Base-by-base conservation (phyloP, 1,284 basidiomycete genomes). In the Cutaneotrichosporon curvatum region DNA sequence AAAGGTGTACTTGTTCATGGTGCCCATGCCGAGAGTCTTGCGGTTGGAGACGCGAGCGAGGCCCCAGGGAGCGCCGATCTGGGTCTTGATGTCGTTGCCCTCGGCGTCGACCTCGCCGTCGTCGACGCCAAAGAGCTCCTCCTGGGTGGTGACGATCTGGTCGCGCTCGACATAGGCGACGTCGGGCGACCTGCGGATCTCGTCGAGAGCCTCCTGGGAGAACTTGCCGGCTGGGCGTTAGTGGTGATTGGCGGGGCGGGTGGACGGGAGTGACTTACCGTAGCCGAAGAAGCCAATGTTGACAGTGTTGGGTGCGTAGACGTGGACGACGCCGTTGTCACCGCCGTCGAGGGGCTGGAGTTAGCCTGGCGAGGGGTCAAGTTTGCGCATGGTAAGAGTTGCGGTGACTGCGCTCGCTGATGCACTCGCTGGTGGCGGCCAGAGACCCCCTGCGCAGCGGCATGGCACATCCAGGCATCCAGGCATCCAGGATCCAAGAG, bases 41-140 rank as follows among this genome's bases (percentile, higher is more conserved):
- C 90, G 83, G 75, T 99, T 95, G 57, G 88, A 92, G 66, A 98
- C 81, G 50, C 95, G 87, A 39, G 94, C 92, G 34, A 99, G 83
- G 68, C 95, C 90, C 95, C 95, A 97, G 47, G 94, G 91, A 19
- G 94, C 88, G 25, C 77, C 73, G 49, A 74, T 82, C 79, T 96
- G 87, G 5, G 75, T 63, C n/a, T 57, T 52, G 48, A 74, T 61
- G 33, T 68, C 66, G 11, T 62, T 49, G 38, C 53, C 46, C 25
- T 46, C 44, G 28, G 44, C 51, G 34, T 48, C 25, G 25, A 32
- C 30, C 40, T 53, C 46, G 28, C 56, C 48, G 50, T 69, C 62
- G 54, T 67, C 62, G 46, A 65, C 55, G 47, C 61, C 68, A 42
- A 61, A 57, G 39, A 49, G 9, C 37, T 75, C 58, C 2, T 84